phyloP scores from a whole-genome alignment of 177 flowering plant genomes.

The Vitis hybrid region DNA sequence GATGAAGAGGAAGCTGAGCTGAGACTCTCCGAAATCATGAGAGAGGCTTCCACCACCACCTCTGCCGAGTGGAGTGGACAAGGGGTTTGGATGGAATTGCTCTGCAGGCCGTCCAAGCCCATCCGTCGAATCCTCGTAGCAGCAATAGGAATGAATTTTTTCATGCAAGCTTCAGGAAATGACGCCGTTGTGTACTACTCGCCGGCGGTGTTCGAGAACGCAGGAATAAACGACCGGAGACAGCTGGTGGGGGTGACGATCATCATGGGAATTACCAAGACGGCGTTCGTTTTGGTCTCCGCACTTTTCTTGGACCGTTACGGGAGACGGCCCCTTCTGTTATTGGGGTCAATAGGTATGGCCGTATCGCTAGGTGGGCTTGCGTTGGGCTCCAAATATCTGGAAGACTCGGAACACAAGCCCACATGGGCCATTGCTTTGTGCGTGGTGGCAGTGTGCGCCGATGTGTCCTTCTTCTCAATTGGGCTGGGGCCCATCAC shows the following conservation, averaged over 20 bases:
- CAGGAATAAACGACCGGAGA: constrained; percentile 55
- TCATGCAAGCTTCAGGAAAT: constrained; percentile 96
- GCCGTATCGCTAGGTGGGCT: constrained; percentile 42
- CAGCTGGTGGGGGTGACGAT: constrained; percentile 56
- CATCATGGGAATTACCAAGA: constrained; percentile 72
- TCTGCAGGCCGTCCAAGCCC: constrained; percentile 45
- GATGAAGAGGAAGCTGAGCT: constrained; percentile 52
- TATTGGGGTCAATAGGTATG: constrained; percentile 69
- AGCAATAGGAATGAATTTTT: constrained; percentile 83
- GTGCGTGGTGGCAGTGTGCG: constrained; percentile 63
- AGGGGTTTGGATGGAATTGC: constrained; percentile 74
- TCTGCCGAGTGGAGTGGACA: constrained; percentile 5
- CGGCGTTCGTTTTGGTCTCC: constrained; percentile 59
- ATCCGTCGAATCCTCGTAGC: constrained; percentile 60
- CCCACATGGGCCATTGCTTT: constrained; percentile 67
- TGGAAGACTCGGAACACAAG: constrained; percentile 35
- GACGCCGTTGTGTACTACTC: constrained; percentile 87
- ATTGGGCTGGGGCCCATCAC: constrained; percentile 94
- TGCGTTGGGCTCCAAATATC: constrained; percentile 56
- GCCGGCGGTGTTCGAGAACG: constrained; percentile 71
- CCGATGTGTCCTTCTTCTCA: constrained; percentile 72
- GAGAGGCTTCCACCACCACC: constrained; percentile 16
- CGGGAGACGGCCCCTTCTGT: constrained; percentile 73
- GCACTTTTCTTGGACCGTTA: constrained; percentile 62
- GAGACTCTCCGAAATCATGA: constrained; percentile 48